Percentiles rank a stretch among this genome's conserved stretches.
phyloP scores from a whole-genome alignment of 208 protist genomes.

The Trypanosoma theileri region DNA sequence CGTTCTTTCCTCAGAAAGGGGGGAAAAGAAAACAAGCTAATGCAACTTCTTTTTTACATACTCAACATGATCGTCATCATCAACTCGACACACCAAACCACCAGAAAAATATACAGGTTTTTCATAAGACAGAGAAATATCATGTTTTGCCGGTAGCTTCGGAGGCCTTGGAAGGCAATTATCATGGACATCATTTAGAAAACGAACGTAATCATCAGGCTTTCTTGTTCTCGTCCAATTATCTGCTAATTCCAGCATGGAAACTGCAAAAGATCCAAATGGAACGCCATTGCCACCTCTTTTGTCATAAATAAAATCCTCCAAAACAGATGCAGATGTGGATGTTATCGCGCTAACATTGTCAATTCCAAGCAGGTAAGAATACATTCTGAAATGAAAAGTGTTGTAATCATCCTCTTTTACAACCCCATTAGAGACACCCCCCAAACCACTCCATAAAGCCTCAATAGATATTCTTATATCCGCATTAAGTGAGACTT shows the following conservation, averaged over 20 bases:
- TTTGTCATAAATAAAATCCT: conserved; percentile 62
- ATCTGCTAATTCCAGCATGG: conserved; percentile 74
- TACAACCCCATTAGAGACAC: conserved; percentile 25
- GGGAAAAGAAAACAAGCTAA: neutral
- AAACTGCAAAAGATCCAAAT: conserved; percentile 63
- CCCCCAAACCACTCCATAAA: conserved; percentile 50
- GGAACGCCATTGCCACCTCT: conserved; percentile 36
- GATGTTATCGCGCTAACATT: conserved; percentile 46
- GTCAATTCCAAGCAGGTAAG: conserved; percentile 46
- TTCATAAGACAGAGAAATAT: conserved; percentile 9
- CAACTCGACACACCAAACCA: conserved; percentile 33
- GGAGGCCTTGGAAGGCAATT: conserved; percentile 15
- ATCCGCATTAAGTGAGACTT: conserved; percentile 41
- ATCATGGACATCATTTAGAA: conserved; percentile 35
- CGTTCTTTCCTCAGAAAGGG: neutral
- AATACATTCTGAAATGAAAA: conserved; percentile 67
- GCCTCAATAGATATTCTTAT: conserved; percentile 44
- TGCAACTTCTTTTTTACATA: conserved; percentile 19
- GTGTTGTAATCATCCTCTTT: conserved; percentile 56
- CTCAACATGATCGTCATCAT: conserved; percentile 15
- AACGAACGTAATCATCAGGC: conserved; percentile 41
- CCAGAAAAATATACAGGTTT: conserved; percentile 32
- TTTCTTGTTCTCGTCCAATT: conserved; percentile 62
- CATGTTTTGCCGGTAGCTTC: neutral
- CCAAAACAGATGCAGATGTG: conserved; percentile 45